A percentile compares a stretch with the other conserved stretches of the same genome.
Evolutionary conservation across 2,329 filamentous ascomycete genomes (phyloP).

Genomic region (Lecanicillium sp.): DNA sequence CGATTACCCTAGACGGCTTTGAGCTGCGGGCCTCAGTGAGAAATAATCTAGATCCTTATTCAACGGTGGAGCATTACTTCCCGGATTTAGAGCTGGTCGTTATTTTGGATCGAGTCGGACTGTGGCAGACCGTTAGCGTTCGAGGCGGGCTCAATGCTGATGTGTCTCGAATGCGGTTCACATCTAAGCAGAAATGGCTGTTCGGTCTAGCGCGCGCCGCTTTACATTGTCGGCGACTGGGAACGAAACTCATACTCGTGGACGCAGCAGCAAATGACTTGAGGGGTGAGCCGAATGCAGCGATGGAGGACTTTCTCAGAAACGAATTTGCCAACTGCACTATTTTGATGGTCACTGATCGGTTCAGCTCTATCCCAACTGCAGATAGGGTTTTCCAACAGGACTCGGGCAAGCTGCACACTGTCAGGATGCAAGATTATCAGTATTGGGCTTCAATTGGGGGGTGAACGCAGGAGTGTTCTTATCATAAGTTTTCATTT

Average conservation of each 20-base stretch:
- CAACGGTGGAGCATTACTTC: not conserved
- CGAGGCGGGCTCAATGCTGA: constrained; percentile 11
- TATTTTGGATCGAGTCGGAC: constrained; percentile 12
- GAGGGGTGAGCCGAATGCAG: constrained; percentile 31
- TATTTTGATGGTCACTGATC: constrained; percentile 15
- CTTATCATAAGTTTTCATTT: too few species aligned
- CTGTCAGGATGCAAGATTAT: too few species aligned
- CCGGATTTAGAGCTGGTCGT: constrained; percentile 8
- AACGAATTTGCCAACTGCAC: constrained; percentile 14
- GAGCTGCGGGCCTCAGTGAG: constrained; percentile 1
- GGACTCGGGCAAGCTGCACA: too few species aligned
- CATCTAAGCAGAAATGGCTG: constrained; percentile 15
- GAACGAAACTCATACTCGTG: not conserved
- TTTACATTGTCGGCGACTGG: constrained; percentile 15
- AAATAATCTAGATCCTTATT: constrained; percentile 13
- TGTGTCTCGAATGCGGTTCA: constrained; percentile 8
- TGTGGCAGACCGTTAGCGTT: constrained; percentile 4
- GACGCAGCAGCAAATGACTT: not conserved
- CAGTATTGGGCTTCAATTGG: too few species aligned
- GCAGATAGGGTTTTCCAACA: too few species aligned
- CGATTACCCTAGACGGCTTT: constrained; percentile 22
- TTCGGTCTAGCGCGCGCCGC: constrained; percentile 18
- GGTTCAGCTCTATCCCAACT: not conserved
- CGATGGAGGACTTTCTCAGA: constrained; percentile 10
- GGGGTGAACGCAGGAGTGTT: too few species aligned